Percentiles rank a stretch among this genome's conserved stretches.
These are phyloP conservation scores for Craspedostauros australis DNA, from an alignment of 108 stramenopile species.

Conservation along the genomic window DNA sequence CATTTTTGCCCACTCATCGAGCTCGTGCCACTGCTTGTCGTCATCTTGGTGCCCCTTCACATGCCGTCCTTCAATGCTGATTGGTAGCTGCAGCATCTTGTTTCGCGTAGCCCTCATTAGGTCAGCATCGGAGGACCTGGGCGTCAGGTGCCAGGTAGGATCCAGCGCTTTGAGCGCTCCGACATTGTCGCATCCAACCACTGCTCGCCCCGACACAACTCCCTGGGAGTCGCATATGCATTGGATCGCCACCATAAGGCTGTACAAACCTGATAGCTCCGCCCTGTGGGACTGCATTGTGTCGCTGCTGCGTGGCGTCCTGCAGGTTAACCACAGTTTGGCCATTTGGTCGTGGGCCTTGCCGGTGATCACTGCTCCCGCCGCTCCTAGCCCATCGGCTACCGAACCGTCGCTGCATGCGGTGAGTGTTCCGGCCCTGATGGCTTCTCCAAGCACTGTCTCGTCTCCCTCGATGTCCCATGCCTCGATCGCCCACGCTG, in stretches of 20 bases:
- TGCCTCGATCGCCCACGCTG: too few relatives aligned
- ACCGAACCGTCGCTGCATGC: too few relatives aligned
- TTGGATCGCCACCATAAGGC: background rate
- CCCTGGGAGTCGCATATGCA: background rate
- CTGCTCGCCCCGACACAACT: background rate
- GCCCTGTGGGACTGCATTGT: background rate
- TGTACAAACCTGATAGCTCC: background rate
- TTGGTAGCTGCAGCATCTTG: background rate
- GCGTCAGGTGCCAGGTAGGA: background rate
- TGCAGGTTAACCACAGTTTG: too few relatives aligned
- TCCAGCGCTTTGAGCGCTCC: background rate
- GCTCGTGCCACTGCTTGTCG: background rate
- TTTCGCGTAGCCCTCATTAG: background rate
- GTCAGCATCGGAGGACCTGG: background rate
- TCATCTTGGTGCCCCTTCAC: conserved; percentile 2
- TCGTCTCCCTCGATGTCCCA: too few relatives aligned
- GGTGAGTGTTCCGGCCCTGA: too few relatives aligned
- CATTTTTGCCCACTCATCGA: background rate
- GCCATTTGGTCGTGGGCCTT: too few relatives aligned
- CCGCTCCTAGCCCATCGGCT: too few relatives aligned
- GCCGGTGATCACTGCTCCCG: too few relatives aligned
- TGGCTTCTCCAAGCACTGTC: too few relatives aligned
- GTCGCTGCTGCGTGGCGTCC: too few relatives aligned
- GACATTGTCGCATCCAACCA: background rate
- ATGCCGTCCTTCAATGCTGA: background rate